These are phyloP conservation scores for Fraxinus floribunda DNA, from an alignment of 305 asterid species.

Conservation along the genomic window DNA sequence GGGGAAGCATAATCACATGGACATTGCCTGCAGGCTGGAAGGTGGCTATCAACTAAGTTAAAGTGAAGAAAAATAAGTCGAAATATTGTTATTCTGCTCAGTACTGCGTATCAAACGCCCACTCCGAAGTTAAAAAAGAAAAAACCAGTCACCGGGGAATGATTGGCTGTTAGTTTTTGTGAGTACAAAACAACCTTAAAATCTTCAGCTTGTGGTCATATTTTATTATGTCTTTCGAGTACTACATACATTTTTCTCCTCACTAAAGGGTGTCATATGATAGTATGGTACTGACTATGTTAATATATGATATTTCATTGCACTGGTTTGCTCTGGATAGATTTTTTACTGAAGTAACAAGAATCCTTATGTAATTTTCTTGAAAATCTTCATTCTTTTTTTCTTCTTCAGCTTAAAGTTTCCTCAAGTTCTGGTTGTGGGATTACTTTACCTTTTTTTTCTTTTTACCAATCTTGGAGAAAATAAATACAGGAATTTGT, in stretches of 20 bases:
- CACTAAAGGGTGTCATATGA: not conserved
- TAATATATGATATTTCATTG: slow-evolving; percentile 26
- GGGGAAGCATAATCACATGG: slow-evolving; percentile 73
- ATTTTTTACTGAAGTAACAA: slow-evolving; percentile 34
- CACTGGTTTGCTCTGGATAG: slow-evolving; percentile 24
- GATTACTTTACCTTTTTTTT: not conserved
- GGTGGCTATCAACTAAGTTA: slow-evolving; percentile 21
- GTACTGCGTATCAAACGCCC: not conserved
- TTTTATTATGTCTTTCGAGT: slow-evolving; percentile 26
- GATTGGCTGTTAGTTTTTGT: slow-evolving; percentile 42
- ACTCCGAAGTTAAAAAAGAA: not conserved
- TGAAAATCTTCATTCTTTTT: not conserved
- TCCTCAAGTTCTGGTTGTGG: slow-evolving; percentile 14
- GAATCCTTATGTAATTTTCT: slow-evolving; percentile 29
- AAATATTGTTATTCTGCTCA: not conserved
- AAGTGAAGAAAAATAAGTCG: not conserved
- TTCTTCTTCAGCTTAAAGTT: not conserved
- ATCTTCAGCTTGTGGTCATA: slow-evolving; percentile 34
- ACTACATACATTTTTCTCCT: not conserved
- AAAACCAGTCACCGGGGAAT: slow-evolving; percentile 32
- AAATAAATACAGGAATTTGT: slow-evolving; percentile 18
- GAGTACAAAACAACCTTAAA: slow-evolving; percentile 50
- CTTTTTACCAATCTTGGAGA: not conserved
- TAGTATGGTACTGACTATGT: not conserved
- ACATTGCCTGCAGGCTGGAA: slow-evolving; percentile 54